A percentile compares a stretch with the other conserved stretches of the same genome.
phyloP scores from a whole-genome alignment of 371 early-diverging fungal genomes.

The Zychaea mexicana region DNA sequence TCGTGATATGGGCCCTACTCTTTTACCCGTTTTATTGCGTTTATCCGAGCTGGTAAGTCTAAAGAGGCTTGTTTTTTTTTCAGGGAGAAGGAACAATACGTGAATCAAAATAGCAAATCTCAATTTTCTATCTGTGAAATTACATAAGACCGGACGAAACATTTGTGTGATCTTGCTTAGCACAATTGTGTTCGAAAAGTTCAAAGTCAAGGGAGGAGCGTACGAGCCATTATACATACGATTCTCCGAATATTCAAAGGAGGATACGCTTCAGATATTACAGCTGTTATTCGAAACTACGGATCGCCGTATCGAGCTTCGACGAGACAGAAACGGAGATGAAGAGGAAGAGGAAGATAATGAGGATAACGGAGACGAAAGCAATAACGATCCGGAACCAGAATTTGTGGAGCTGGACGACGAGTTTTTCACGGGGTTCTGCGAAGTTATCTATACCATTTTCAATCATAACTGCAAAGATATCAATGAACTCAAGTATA shows the following conservation, averaged over 20 bases:
- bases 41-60: slow-evolving; percentile 70
- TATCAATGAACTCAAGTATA: slow-evolving; percentile 82
- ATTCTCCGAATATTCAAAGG: slow-evolving; percentile 75
- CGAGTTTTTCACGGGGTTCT: slow-evolving; percentile 69
- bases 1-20: slow-evolving; percentile 66
- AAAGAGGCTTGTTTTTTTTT: no score
- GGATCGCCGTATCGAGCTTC: slow-evolving; percentile 11
- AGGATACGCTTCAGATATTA: slow-evolving; percentile 73
- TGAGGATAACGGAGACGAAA: background rate
- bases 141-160: slow-evolving; percentile 56
- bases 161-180: slow-evolving; percentile 75
- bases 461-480: slow-evolving; percentile 81
- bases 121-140: background rate
- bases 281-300: slow-evolving; percentile 61
- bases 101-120: background rate
- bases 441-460: slow-evolving; percentile 73
- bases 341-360: slow-evolving; percentile 17
- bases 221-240: slow-evolving; percentile 67
- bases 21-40: slow-evolving; percentile 71
- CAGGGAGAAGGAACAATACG: no score
- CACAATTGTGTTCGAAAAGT: slow-evolving; percentile 79
- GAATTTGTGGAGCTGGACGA: slow-evolving; percentile 39
- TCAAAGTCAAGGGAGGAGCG: slow-evolving; percentile 67
- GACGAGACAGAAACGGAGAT: slow-evolving; percentile 15
- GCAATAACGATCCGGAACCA: background rate